Conservation (phyloP, 1,139 yeast genomes). For the Schizosaccharomyces versatilis region DNA sequence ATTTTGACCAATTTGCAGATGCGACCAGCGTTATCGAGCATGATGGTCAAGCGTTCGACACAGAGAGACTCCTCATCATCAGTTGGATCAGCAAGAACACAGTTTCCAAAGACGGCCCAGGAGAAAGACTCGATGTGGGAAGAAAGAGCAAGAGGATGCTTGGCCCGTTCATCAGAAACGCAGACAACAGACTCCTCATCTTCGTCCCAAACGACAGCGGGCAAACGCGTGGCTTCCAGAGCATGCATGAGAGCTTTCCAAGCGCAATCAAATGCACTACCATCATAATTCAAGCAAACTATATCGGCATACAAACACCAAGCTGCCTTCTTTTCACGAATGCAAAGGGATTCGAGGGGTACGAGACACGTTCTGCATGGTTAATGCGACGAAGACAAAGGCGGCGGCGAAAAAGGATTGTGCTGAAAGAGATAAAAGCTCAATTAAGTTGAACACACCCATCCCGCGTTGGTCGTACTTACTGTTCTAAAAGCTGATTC, state of each 20-base stretch:
- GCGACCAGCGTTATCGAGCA: slow-evolving; percentile 3
- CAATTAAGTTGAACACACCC: background rate
- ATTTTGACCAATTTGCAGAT: slow-evolving; percentile 4
- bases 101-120: slow-evolving; percentile 8
- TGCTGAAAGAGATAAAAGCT: background rate
- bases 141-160: slow-evolving; percentile 4
- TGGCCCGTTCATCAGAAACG: slow-evolving; percentile 2
- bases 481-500: slow-evolving; percentile 1
- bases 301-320: slow-evolving; percentile 11
- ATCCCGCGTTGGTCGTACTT: background rate
- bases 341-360: slow-evolving; percentile 8
- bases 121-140: slow-evolving; percentile 6
- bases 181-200: slow-evolving; percentile 7
- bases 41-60: slow-evolving; percentile 5
- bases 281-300: slow-evolving; percentile 9
- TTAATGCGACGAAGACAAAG: no score
- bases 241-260: slow-evolving; percentile 9
- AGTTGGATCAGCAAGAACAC: slow-evolving; percentile 9
- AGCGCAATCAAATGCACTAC: slow-evolving; percentile 9
- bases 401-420: no score
- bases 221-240: slow-evolving; percentile 8
- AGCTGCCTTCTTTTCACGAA: slow-evolving; percentile 9
- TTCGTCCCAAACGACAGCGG: slow-evolving; percentile 11
- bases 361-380: slow-evolving; percentile 1
- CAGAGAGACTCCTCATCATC: slow-evolving; percentile 10